Evolutionary conservation across 768 basidiomycete species (phyloP), one percentile per base, ranked within the genome.

Genomic region (Calocybe indica): DNA sequence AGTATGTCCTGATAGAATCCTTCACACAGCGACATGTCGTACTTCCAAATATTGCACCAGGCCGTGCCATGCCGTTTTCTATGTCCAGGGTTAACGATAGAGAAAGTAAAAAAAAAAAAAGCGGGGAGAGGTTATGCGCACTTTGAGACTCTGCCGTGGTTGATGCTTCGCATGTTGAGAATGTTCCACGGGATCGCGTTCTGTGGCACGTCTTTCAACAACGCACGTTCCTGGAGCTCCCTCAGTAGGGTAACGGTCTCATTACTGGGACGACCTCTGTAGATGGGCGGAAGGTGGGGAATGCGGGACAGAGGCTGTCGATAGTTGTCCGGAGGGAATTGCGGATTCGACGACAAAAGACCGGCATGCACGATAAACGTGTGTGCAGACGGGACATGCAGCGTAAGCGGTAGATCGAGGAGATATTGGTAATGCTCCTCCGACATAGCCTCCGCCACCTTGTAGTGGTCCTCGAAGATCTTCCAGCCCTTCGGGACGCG

Each of bases 351-450:
- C 0, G 92, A 75, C 1, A 97, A 73, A 13, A 95, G 57, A 5
- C 94, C 94, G 1, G 82, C 93, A 55, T 96, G 92, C 1, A 84
- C 88, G 40, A 94, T 72, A 66, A 82, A 83, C 1, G 82, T 65
- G 57, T 94, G 89, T 2, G 85, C 78, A 2, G 75, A 74, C 0
- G 92, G 89, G 11, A 88, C 65, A 59, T 95, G 82, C 6, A 93
- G 69, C 41, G 75, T 71, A 30, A 92, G 68, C 0, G 94, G 93
- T 0, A 92, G 66, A n/a, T 76, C 68, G 30, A 78, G 62, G 29
- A 96, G 74, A 62, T 93, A 97, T n/a, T 69, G 55, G 52, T 82
- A 88, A 41, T 92, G 75, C 3, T 61, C 62, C 12, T 60, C 59
- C n/a, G 80, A 68, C 72, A 94, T 77, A 39, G 71, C 74, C 42